Conservation (phyloP, 345 rosid species). For the Hibiscus trionum region DNA sequence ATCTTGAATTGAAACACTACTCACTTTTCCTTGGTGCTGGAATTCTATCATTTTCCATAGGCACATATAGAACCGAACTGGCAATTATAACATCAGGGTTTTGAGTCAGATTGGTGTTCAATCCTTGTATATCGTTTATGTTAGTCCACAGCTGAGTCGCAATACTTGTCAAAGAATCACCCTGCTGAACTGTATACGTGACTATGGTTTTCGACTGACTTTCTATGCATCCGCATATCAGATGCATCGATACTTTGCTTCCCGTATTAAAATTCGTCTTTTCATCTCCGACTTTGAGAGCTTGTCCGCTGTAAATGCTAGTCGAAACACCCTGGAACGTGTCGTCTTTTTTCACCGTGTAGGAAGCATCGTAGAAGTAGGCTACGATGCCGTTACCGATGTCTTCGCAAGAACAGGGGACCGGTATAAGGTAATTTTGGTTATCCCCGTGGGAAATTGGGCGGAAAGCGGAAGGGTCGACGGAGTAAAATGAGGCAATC, state of each 20-base stretch:
- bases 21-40: slow-evolving; percentile 25
- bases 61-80: slow-evolving; percentile 48
- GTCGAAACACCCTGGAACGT: slow-evolving; percentile 28
- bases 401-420: slow-evolving; percentile 41
- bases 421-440: slow-evolving; percentile 37
- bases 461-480: slow-evolving; percentile 24
- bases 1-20: neutral
- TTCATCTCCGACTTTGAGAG: slow-evolving; percentile 29
- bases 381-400: slow-evolving; percentile 19
- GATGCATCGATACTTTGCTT: slow-evolving; percentile 21
- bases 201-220: slow-evolving; percentile 29
- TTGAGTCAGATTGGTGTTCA: slow-evolving; percentile 26
- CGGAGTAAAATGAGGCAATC: slow-evolving; percentile 35
- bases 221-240: slow-evolving; percentile 45
- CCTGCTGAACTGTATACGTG: slow-evolving; percentile 52
- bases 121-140: slow-evolving; percentile 15
- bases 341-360: slow-evolving; percentile 22
- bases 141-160: slow-evolving; percentile 29
- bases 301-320: slow-evolving; percentile 35
- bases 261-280: slow-evolving; percentile 3
- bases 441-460: slow-evolving; percentile 11
- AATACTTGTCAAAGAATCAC: slow-evolving; percentile 33
- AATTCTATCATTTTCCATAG: slow-evolving; percentile 22
- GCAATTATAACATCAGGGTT: slow-evolving; percentile 14
- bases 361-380: slow-evolving; percentile 38